Conservation (phyloP, 495 filamentous ascomycete genomes). For the Penicillium salamii region DNA sequence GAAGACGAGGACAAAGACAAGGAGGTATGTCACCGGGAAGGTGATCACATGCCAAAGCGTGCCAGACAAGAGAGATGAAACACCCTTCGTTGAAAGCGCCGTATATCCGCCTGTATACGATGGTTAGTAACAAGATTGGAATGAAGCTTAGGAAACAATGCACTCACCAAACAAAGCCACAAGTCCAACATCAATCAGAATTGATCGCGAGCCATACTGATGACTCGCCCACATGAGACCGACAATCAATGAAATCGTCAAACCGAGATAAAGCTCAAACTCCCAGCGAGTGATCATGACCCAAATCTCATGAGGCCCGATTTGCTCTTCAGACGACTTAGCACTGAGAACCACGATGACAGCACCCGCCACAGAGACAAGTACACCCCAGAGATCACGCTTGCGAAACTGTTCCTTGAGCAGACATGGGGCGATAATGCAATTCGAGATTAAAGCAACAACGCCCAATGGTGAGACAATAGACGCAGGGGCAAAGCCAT, state of each 20-base stretch:
- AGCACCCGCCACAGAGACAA: slow-evolving; percentile 81
- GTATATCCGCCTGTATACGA: slow-evolving; percentile 76
- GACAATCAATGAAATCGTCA: slow-evolving; percentile 70
- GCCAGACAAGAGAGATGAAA: slow-evolving; percentile 89
- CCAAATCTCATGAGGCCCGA: slow-evolving; percentile 89
- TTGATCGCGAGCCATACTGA: slow-evolving; percentile 75
- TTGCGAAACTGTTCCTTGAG: slow-evolving; percentile 83
- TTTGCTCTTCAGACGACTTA: slow-evolving; percentile 81
- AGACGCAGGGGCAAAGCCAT: slow-evolving; percentile 96
- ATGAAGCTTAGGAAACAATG: background rate
- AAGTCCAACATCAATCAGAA: slow-evolving; percentile 88
- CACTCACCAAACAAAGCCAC: slow-evolving; percentile 84
- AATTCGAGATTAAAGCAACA: slow-evolving; percentile 92
- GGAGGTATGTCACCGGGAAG: slow-evolving; percentile 85
- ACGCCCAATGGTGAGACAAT: slow-evolving; percentile 97
- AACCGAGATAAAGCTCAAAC: slow-evolving; percentile 83
- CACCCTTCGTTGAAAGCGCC: slow-evolving; percentile 90
- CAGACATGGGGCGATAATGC: slow-evolving; percentile 89
- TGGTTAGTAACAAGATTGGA: slow-evolving; percentile 23
- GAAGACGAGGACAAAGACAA: slow-evolving; percentile 69
- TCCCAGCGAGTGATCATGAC: slow-evolving; percentile 83
- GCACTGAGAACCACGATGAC: slow-evolving; percentile 92
- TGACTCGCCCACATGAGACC: slow-evolving; percentile 77
- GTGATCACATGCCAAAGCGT: slow-evolving; percentile 83
- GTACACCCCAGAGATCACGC: slow-evolving; percentile 85